phyloP scores from a whole-genome alignment of 305 asterid species.

The Petunia hybrid region DNA sequence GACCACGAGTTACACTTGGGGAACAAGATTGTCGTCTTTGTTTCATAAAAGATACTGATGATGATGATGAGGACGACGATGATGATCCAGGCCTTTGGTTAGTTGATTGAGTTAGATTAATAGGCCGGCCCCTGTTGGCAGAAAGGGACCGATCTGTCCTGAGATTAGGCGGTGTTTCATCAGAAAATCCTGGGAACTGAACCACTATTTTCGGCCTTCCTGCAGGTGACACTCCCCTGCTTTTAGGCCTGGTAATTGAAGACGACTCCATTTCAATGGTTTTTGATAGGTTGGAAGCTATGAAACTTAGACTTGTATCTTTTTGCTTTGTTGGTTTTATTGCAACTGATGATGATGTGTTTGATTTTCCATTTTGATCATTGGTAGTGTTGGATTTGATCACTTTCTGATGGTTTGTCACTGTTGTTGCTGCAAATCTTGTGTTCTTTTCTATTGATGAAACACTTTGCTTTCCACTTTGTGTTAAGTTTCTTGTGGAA shows the following conservation, averaged over 20 bases:
- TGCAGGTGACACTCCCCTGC: constrained; percentile 56
- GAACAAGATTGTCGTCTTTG: constrained; percentile 61
- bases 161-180: constrained; percentile 57
- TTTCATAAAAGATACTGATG: neutral
- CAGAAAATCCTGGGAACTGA: constrained; percentile 40
- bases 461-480: constrained; percentile 48
- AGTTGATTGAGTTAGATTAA: constrained; percentile 25
- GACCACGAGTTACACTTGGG: constrained; percentile 58
- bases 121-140: constrained; percentile 36
- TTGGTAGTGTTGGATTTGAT: constrained; percentile 33
- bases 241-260: constrained; percentile 40
- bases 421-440: constrained; percentile 45
- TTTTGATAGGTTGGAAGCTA: constrained; percentile 51
- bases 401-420: constrained; percentile 33
- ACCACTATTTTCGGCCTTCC: constrained; percentile 41
- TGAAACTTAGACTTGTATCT: constrained; percentile 35
- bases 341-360: constrained; percentile 31
- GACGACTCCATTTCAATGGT: constrained; percentile 36
- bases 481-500: constrained; percentile 49
- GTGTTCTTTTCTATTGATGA: constrained; percentile 49
- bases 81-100: constrained; percentile 39
- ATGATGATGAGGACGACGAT: constrained; percentile 8
- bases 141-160: constrained; percentile 47
- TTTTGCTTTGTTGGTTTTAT: constrained; percentile 40
- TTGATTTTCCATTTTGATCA: constrained; percentile 37